Evolutionary conservation across 2,329 filamentous ascomycete species (phyloP), one percentile per base, ranked within the genome.

Genomic region (Fonsecaea multimorphosa): DNA sequence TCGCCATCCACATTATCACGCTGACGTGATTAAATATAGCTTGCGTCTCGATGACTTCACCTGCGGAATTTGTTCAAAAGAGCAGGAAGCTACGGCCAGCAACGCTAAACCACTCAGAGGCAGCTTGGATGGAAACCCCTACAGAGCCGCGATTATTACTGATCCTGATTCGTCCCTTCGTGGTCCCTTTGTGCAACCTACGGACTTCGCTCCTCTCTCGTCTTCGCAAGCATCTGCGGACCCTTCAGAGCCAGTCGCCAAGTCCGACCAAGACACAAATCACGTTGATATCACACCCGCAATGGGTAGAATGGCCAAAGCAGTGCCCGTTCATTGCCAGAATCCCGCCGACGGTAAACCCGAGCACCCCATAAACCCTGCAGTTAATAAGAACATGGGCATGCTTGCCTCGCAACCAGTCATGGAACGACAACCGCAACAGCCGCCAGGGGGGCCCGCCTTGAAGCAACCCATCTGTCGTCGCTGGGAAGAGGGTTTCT

Each of bases 31-130:
- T 31, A 12, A 12, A 27, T 12, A 24, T 14, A 70, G 64, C 40
- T 49, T 51, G 6, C 51, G n/a, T 12, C n/a, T 34, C 2, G 56
- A 65, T 3, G 40, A 61, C n/a, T 72, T 71, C 55, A 54, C 69
- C 16, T 71, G 70, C 27, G 63, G 67, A 12, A 44, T 58, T 38
- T 72, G 70, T 54, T 24, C 68, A 14, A 61, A 51, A 16, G 49
- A 54, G 9, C 31, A 27, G 22, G 46, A 24, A 52, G 29, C 27
- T n/a, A 22, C 31, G n/a, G 19, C 36, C 40, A 32, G 19, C 4
- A 59, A 24, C 46, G 40, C 22, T 27, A 31, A 64, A 31, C 19
- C 44, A n/a, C 4, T 34, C 22, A 44, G 40, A 31, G 40, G 22
- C 53, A 52, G 44, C 44, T 11, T 36, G 3, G 44, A 56, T 58